Base-by-base conservation (phyloP, 495 filamentous ascomycete genomes). In the Penicillium pancosmium region DNA sequence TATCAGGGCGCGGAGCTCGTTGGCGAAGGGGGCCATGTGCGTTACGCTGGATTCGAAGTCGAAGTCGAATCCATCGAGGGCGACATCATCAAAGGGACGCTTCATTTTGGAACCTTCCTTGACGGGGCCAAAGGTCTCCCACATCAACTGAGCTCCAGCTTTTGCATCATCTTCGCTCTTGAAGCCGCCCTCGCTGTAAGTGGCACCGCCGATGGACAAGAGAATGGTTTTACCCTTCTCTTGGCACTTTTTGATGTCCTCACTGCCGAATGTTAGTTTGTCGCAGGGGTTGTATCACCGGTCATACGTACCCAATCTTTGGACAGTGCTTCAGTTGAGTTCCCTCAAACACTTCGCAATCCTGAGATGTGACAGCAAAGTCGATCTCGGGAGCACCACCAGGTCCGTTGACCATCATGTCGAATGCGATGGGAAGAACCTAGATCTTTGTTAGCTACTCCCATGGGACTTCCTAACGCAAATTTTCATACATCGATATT, bases 21-120 rank as follows among this genome's bases (percentile, higher is more conserved):
- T 67, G 16, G 83, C 83, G 61, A 89, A 86, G 2, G 77, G 72
- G 2, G 71, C 80, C 73, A 83, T 84, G 73, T 84, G 59, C 60
- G 67, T 46, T 50, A 75, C 63, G 60, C 70, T 62, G 52, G 75
- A 72, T 63, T 89, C 86, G 40, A 88, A 82, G 68, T 89, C 86
- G 55, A 89, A 82, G 63, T 92, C 89, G 64, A 91, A 91, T 4
- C 89, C 89, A 63, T 92, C 88, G 43, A 91, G 67, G 31, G 80
- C 73, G 23, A 84, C 81, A 15, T 80, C 64, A 18, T 86, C 86
- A 59, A 92, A 90, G 5, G 89, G 89, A 36, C 87, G 82, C 48
- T 79, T 75, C 5, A 61, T 70, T 5, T 66, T 61, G 7, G 64
- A 66, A 1, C 49, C 62, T 7, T 56, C 47, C 51, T 63, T 31